Conservation (phyloP, 305 asterid species). For the Coffea humblotiana region DNA sequence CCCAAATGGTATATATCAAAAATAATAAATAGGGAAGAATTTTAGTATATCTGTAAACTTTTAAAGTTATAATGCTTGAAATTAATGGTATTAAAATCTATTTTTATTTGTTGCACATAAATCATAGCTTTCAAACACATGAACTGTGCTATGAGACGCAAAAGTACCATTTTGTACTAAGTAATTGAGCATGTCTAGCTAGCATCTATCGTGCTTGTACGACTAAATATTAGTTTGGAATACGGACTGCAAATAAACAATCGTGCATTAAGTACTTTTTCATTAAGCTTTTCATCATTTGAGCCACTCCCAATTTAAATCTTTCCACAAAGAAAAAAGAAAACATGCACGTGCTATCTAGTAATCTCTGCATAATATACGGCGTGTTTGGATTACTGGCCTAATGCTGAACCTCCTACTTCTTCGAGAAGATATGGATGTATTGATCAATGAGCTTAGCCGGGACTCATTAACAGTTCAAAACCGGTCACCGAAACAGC, state of each 20-base stretch:
- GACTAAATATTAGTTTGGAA: neutral
- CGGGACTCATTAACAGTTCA: neutral
- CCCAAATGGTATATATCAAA: too few relatives aligned
- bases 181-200: neutral
- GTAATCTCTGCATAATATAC: conserved; percentile 6
- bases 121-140: neutral
- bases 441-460: neutral
- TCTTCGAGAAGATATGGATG: neutral
- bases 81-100: too few relatives aligned
- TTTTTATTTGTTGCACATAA: neutral
- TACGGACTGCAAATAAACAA: neutral
- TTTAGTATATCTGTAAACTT: too few relatives aligned
- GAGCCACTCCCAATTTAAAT: neutral
- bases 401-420: neutral
- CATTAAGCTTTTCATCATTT: too few relatives aligned
- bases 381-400: neutral
- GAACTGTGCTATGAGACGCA: neutral
- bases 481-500: neutral
- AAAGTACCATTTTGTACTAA: neutral
- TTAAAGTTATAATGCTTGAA: too few relatives aligned
- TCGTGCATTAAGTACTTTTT: neutral
- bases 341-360: conserved; percentile 1
- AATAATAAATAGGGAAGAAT: too few relatives aligned
- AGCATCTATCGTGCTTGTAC: neutral
- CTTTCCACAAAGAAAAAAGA: neutral